Base-by-base conservation (phyloP, 2,329 filamentous ascomycete genomes). In the Zalaria obscura region DNA sequence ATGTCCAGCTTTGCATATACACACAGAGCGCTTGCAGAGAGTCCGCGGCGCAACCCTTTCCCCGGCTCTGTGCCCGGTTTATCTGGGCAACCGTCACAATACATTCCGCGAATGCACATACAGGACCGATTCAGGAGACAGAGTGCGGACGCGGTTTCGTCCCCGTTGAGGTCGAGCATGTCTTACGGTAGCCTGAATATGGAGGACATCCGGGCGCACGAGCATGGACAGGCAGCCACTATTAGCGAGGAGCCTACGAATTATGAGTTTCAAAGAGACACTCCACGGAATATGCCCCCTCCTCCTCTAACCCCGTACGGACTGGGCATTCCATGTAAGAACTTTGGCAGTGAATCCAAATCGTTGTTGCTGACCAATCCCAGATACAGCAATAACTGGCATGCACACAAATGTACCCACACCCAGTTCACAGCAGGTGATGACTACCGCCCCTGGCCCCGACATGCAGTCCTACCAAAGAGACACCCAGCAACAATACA, bases 161-260 rank as follows among this genome's bases (percentile, higher is more conserved):
- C 65, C 8, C 64, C 65, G 3, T 52, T 69, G 9, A 55, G 66
- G 41, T 60, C 63, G 5, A 68, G 64, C 54, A 63, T 68, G 55
- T 67, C 64, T 29, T 68, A 68, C 47, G 59, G 51, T 18, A 47
- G 42, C 8, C 18, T 44, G 34, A 44, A 29, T 25, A 35, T 34
- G 10, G 38, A 41, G 31, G 35, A 35, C 31, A 34, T 39, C 3
- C 42, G 41, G 35, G 35, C 40, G 4, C 42, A 36, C 4, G 33
- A 34, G 3, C 38, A 44, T 11, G 38, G 32, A 5, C 7, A 32
- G 29, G 29, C 29, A 32, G n/a, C 7, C 29, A 32, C 29, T 7
- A 7, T 7, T 32, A n/a, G 29, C 29, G 29, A n/a, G 5, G 42
- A 44, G 27, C 34, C 28, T 5, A 38, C 38, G n/a, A 29, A 39